phyloP scores from a whole-genome alignment of 768 basidiomycete species.

The Calvatia gigantea region DNA sequence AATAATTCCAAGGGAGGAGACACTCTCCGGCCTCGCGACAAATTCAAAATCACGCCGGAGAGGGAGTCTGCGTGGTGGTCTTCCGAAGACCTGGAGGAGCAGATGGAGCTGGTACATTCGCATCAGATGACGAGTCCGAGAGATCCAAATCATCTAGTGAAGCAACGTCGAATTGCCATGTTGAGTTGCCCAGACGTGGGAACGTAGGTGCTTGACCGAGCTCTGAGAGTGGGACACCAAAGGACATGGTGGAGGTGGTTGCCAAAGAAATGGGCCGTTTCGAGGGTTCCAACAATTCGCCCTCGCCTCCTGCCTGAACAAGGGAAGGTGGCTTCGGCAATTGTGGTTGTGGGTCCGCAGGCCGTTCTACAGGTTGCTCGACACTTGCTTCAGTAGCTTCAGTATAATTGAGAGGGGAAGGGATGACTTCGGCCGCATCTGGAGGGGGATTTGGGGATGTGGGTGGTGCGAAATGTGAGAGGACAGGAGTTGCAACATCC shows the following conservation, averaged over 20 bases:
- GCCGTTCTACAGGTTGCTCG: neutral
- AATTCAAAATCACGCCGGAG: constrained; percentile 81
- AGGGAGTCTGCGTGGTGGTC: constrained; percentile 57
- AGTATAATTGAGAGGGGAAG: constrained; percentile 12
- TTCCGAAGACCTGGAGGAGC: constrained; percentile 53
- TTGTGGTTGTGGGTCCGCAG: neutral
- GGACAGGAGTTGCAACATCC: constrained; percentile 5
- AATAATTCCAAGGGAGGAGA: constrained; percentile 77
- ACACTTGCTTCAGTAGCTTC: neutral
- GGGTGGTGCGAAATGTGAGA: constrained; percentile 6
- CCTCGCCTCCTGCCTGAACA: neutral
- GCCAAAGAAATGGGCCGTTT: constrained; percentile 7
- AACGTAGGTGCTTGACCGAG: constrained; percentile 32
- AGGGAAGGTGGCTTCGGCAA: neutral
- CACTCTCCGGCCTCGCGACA: constrained; percentile 58
- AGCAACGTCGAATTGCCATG: constrained; percentile 67
- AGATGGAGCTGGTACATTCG: constrained; percentile 34
- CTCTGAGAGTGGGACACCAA: constrained; percentile 38
- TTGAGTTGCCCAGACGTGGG: constrained; percentile 34
- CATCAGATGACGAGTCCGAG: constrained; percentile 71
- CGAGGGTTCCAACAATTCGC: neutral
- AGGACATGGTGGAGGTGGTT: constrained; percentile 45
- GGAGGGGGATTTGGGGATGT: neutral
- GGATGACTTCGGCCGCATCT: neutral
- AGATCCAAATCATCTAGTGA: constrained; percentile 78